Percentiles rank a stretch among this genome's conserved stretches.
Conservation (phyloP, 495 filamentous ascomycete species). For the Parathielavia hyrcaniae region DNA sequence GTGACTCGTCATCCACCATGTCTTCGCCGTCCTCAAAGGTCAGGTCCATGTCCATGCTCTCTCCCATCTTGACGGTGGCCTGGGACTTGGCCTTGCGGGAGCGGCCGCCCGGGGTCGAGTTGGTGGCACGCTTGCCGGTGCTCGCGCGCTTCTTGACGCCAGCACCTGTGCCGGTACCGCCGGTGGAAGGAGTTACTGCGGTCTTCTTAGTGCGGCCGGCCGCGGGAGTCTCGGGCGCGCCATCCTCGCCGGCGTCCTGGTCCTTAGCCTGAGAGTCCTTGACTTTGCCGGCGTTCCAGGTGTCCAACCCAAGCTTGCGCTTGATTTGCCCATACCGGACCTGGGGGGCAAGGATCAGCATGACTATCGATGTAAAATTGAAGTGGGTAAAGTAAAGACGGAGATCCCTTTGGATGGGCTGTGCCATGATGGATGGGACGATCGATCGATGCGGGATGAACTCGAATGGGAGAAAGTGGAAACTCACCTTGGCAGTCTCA, state of each 20-base stretch:
- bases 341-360: conserved; percentile 10
- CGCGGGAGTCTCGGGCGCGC: background rate
- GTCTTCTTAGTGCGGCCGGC: background rate
- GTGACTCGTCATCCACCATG: background rate
- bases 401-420: too few species aligned
- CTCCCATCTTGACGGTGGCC: background rate
- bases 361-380: too few species aligned
- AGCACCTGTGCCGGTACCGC: conserved; percentile 4
- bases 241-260: background rate
- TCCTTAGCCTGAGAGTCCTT: background rate
- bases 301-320: conserved; percentile 27
- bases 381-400: too few species aligned
- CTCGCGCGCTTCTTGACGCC: conserved; percentile 11
- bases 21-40: background rate
- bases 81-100: conserved; percentile 7
- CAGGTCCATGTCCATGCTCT: background rate
- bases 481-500: conserved; percentile 24
- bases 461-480: background rate
- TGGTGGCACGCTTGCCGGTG: background rate
- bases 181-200: background rate
- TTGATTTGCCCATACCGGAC: conserved; percentile 31
- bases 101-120: background rate
- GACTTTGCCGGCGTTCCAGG: background rate
- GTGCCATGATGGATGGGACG: too few species aligned
- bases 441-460: background rate